These are phyloP conservation scores for Pichia pseudocactophila DNA, from an alignment of 805 yeast genomes.

Conservation along the genomic window DNA sequence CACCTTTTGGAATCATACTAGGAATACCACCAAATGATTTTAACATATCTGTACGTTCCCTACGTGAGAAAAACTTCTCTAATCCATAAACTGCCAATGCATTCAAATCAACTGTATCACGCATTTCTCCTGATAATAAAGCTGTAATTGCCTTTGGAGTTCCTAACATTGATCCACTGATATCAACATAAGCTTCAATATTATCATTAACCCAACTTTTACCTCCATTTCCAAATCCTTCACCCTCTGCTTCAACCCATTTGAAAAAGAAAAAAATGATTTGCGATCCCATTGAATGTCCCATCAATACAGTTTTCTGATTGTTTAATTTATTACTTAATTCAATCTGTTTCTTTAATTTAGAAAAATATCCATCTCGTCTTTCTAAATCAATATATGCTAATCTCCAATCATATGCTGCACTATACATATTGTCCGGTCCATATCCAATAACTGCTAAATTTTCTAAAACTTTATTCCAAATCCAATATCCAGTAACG, in stretches of 20 bases:
- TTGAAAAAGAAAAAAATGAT: conserved; percentile 80
- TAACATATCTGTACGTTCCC: conserved; percentile 79
- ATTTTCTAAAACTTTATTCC: conserved; percentile 94
- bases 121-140: conserved; percentile 94
- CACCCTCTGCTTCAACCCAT: conserved; percentile 92
- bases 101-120: conserved; percentile 90
- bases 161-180: conserved; percentile 85
- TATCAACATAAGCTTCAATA: conserved; percentile 73
- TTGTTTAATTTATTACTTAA: conserved; percentile 37
- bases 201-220: conserved; percentile 77
- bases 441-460: conserved; percentile 91
- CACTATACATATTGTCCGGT: conserved; percentile 82
- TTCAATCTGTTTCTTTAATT: conserved; percentile 69
- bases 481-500: conserved; percentile 96
- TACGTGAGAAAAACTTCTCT: conserved; percentile 85
- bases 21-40: conserved; percentile 91
- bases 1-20: conserved; percentile 95
- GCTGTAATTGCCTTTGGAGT: conserved; percentile 94
- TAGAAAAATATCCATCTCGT: conserved; percentile 79
- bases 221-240: conserved; percentile 86
- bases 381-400: conserved; percentile 81
- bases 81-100: conserved; percentile 89
- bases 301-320: conserved; percentile 68
- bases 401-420: conserved; percentile 94
- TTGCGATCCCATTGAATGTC: conserved; percentile 97